These are phyloP conservation scores for Hirschioporus abietinus DNA, from an alignment of 768 basidiomycete genomes.

Conservation along the genomic window DNA sequence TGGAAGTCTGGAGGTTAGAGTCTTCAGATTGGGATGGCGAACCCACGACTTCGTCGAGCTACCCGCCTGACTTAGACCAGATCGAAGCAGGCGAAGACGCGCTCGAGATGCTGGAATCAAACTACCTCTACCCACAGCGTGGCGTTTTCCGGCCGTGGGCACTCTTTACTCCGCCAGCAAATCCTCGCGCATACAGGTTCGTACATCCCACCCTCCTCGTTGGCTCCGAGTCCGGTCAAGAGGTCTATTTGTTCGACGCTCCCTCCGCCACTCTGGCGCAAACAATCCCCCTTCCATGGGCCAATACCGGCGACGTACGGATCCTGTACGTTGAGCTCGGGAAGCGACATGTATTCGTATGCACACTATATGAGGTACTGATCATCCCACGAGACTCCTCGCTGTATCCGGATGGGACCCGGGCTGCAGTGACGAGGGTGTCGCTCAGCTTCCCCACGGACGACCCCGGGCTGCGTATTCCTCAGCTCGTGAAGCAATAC, in stretches of 20 bases:
- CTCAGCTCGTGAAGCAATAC: background rate
- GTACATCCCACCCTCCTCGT: slow-evolving; percentile 63
- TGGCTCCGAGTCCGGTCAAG: slow-evolving; percentile 26
- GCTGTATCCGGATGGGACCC: background rate
- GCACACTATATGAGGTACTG: slow-evolving; percentile 16
- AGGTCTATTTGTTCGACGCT: slow-evolving; percentile 61
- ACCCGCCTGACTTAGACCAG: slow-evolving; percentile 18
- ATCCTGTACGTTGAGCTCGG: slow-evolving; percentile 66
- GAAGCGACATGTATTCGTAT: slow-evolving; percentile 53
- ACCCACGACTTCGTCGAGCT: slow-evolving; percentile 5
- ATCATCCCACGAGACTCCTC: background rate
- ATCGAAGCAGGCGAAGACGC: slow-evolving; percentile 12
- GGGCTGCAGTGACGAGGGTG: background rate
- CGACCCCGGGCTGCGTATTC: background rate
- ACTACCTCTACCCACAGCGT: slow-evolving; percentile 14
- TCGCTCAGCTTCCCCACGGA: background rate
- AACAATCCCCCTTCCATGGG: slow-evolving; percentile 28
- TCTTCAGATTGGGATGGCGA: slow-evolving; percentile 19
- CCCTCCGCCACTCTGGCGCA: slow-evolving; percentile 43
- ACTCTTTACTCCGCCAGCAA: slow-evolving; percentile 41
- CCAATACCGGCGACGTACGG: slow-evolving; percentile 4
- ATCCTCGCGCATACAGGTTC: slow-evolving; percentile 54
- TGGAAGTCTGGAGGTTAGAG: slow-evolving; percentile 67
- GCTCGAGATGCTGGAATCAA: slow-evolving; percentile 9
- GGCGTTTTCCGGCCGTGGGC: slow-evolving; percentile 65